phyloP scores from a whole-genome alignment of 805 yeast species.

The Cyberlindnera galapagoensis region DNA sequence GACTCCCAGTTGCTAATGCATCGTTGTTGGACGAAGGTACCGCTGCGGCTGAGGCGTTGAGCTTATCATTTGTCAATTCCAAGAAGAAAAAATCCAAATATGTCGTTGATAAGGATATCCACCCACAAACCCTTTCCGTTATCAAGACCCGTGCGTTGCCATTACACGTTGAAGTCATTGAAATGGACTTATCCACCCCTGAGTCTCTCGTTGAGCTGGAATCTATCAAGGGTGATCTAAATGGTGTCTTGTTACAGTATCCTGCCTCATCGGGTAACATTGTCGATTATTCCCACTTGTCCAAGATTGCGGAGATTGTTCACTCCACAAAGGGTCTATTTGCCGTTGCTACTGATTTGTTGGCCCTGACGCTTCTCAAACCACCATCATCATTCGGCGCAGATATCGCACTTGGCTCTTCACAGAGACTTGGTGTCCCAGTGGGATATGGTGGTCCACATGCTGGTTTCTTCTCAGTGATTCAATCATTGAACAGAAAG shows the following conservation, averaged over 20 bases:
- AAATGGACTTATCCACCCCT: conserved; percentile 45
- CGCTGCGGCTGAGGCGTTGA: conserved; percentile 97
- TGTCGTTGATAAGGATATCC: conserved; percentile 70
- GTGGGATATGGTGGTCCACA: conserved; percentile 99
- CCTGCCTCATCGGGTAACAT: conserved; percentile 83
- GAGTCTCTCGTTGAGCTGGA: conserved; percentile 32
- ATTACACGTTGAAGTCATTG: conserved; percentile 56
- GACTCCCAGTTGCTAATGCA: conserved; percentile 91
- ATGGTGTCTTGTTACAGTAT: conserved; percentile 86
- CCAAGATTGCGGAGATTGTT: conserved; percentile 52
- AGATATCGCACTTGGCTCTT: conserved; percentile 85
- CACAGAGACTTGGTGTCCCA: conserved; percentile 97
- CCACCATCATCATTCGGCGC: conserved; percentile 87
- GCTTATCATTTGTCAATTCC: conserved; percentile 61
- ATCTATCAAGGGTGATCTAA: conserved; percentile 34
- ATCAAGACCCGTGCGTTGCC: conserved; percentile 73
- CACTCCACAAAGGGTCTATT: conserved; percentile 71
- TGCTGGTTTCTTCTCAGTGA: conserved; percentile 93
- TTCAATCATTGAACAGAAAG: conserved; percentile 75
- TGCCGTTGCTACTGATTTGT: conserved; percentile 84
- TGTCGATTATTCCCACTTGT: conserved; percentile 40
- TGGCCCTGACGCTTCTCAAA: conserved; percentile 79
- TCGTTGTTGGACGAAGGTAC: conserved; percentile 94
- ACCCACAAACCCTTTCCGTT: conserved; percentile 82
- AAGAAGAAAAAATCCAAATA: conserved; percentile 64